Evolutionary conservation across 2,329 filamentous ascomycete species (phyloP), one percentile per base, ranked within the genome.

Genomic region (Knufia petricola): DNA sequence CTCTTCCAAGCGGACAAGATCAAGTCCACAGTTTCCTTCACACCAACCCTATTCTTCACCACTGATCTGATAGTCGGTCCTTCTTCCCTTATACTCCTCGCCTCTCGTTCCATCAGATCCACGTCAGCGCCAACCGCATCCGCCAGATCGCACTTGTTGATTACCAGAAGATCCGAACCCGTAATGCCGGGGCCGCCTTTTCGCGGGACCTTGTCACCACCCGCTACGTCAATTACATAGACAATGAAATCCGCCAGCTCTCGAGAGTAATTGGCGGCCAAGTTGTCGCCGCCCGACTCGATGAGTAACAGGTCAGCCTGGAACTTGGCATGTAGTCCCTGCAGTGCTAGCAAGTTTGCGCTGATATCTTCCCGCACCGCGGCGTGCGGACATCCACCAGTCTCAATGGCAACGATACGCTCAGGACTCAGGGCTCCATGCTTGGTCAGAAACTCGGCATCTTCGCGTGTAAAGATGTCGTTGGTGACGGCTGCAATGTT

Each of bases 161-260:
- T 87, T 17, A 98, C 78, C 55, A 98, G 69, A 65, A 98, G 65
- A 63, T 98, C 92, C 60, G 85, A 92, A 70, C 95, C 90, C 3
- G 92, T 98, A 64, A 98, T 98, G 1, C 92, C 92, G 0, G 92
- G 92, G 0, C 92, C 92, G 23, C 92, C 92, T 71, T 98, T 98
- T 23, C 92, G 72, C 0, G 92, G 92, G 44, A 98, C 84, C 77
- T 98, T 98, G 68, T 98, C 92, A 10, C 92, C 92, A 20, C 92
- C 92, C 49, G 82, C 85, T 15, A 98, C 92, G 67, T 98, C 92
- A 59, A 98, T 96, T 24, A 98, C 92, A 66, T 98, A 98, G 68
- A 98, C 84, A 68, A 98, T 98, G 66, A 85, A 98, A 67, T 98
- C 92, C 1, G n/a, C n/a, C n/a, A n/a, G n/a, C n/a, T n/a, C n/a